Evolutionary conservation across 1,284 basidiomycete genomes (phyloP), one percentile per base, ranked within the genome.

Genomic region (Apiotrichum veenhuisii): DNA sequence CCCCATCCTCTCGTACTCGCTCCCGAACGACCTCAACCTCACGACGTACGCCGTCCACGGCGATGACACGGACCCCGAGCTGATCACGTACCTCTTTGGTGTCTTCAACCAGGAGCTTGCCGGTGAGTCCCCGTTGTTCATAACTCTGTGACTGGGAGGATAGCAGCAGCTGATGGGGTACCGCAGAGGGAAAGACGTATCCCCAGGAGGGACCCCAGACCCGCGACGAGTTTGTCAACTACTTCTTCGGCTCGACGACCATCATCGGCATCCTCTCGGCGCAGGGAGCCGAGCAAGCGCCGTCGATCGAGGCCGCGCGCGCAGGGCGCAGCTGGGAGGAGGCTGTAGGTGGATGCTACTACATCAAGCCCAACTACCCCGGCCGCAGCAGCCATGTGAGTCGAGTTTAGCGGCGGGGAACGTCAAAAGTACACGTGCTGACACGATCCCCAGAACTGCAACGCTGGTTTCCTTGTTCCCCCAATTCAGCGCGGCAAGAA

Each of bases 351-450:
- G 91, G 91, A 0, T 88, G 83, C 71, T 93, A 91, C 79, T 89
- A 91, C 73, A 87, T 89, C 59, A 94, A 93, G 77, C 89, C 90
- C 37, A 93, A 93, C 74, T 93, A 94, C 77, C 90, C 89, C 3
- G 91, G 92, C n/a, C 82, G 92, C 58, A 90, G 89, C 4, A 91
- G 89, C 38, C 92, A 94, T 81, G 89, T 91, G 68, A 79, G 88
- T 81, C 1, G 18, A 9, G 3, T 3, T 18, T 3, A 7, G 22
- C 20, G 22, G 18, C 4, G 26, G 2, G 2, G 11, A 18, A 41
- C 3, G 2, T 33, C n/a, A 18, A 2, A 25, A 18, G 5, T 10
- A 17, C 4, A 45, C 12, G 5, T 12, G 20, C 57, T 54, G 38
- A 55, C 45, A 12, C 18, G n/a, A n/a, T n/a, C n/a, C n/a, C 20